Conservation (phyloP, 2,329 filamentous ascomycete genomes). For the Ascochyta viciae-villosae region DNA sequence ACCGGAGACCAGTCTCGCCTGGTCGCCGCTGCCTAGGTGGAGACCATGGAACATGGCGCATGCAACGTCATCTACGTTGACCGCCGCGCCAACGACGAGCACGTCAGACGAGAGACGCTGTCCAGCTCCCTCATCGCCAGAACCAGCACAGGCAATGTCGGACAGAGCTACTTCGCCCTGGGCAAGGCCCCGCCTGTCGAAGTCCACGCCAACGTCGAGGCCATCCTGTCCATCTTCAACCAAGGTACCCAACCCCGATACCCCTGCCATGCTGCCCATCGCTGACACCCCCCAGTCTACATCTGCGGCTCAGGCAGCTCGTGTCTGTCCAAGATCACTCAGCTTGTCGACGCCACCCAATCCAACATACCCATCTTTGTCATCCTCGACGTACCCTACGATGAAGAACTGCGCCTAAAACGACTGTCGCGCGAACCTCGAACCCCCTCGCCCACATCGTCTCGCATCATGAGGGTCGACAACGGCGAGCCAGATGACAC, state of each 20-base stretch:
- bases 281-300: conserved; percentile 44
- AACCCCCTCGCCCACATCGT: conserved; percentile 49
- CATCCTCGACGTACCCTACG: conserved; percentile 53
- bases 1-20: conserved; percentile 38
- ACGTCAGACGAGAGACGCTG: conserved; percentile 47
- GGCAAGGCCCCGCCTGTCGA: conserved; percentile 43
- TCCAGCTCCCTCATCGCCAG: conserved; percentile 43
- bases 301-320: conserved; percentile 50
- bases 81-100: conserved; percentile 51
- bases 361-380: conserved; percentile 49
- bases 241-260: conserved; percentile 42
- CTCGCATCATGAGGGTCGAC: conserved; percentile 40
- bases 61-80: conserved; percentile 56
- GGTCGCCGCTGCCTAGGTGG: conserved; percentile 41
- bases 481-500: conserved; percentile 50
- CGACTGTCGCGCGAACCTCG: conserved; percentile 52
- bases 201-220: conserved; percentile 49
- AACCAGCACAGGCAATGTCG: conserved; percentile 42
- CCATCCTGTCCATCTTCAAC: conserved; percentile 51
- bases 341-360: conserved; percentile 43
- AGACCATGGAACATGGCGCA: conserved; percentile 53
- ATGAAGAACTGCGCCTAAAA: conserved; percentile 51
- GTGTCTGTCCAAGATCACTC: conserved; percentile 47
- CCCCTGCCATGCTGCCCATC: background rate
- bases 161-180: conserved; percentile 46